Evolutionary conservation across 345 rosid genomes (phyloP).

Genomic region (Geranium rotundifolium): DNA sequence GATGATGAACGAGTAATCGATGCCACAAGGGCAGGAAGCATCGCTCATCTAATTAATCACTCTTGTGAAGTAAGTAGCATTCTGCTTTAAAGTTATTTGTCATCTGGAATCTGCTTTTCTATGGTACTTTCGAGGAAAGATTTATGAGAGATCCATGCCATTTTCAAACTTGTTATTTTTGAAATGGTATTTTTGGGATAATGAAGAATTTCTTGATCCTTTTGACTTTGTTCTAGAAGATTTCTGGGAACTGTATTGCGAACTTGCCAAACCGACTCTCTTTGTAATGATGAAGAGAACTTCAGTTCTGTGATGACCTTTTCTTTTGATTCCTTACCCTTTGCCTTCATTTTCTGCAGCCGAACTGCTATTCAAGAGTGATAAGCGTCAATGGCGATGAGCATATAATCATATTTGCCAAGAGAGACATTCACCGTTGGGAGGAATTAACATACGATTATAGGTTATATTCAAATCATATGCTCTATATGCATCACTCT

Average conservation of each 20-base stretch:
- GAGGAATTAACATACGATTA: slow-evolving; percentile 96
- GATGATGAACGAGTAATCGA: slow-evolving; percentile 86
- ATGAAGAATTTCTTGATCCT: too few relatives aligned
- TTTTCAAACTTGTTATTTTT: too few relatives aligned
- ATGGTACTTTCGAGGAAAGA: too few relatives aligned
- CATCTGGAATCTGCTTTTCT: too few relatives aligned
- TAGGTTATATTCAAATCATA: slow-evolving; percentile 37
- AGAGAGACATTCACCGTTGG: slow-evolving; percentile 81
- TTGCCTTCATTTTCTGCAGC: slow-evolving; percentile 39
- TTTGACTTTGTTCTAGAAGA: too few relatives aligned
- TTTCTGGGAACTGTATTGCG: too few relatives aligned
- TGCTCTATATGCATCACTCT: neutral
- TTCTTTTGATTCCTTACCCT: neutral
- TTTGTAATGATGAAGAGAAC: too few relatives aligned
- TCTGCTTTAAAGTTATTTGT: slow-evolving; percentile 1
- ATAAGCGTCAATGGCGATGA: slow-evolving; percentile 69
- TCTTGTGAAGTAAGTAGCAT: slow-evolving; percentile 63
- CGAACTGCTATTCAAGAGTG: slow-evolving; percentile 89
- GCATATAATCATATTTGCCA: slow-evolving; percentile 83
- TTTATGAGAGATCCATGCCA: too few relatives aligned
- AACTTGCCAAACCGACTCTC: too few relatives aligned
- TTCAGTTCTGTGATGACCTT: too few relatives aligned
- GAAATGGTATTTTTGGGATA: too few relatives aligned
- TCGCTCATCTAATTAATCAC: slow-evolving; percentile 91
- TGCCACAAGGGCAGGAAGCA: slow-evolving; percentile 96